A percentile compares a stretch with the other conserved stretches of the same genome.
Conservation (phyloP, 768 basidiomycete species). For the Hypholoma sublateritium region DNA sequence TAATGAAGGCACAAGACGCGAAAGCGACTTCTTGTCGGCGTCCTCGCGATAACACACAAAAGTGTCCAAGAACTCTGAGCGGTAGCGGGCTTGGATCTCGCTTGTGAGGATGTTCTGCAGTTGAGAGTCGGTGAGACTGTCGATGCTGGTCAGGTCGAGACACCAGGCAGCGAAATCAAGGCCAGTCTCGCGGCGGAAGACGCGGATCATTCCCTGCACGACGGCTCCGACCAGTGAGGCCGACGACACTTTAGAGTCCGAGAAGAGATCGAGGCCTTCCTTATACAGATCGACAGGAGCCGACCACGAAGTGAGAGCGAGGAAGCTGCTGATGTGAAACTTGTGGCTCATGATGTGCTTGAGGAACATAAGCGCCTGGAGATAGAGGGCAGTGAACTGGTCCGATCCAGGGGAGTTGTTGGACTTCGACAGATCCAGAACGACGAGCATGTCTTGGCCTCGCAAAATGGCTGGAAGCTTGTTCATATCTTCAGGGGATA, state of each 20-base stretch:
- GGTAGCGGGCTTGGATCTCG: conserved; percentile 20
- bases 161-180: conserved; percentile 25
- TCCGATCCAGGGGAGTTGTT: conserved; percentile 17
- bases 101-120: conserved; percentile 11
- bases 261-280: conserved; percentile 22
- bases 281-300: conserved; percentile 22
- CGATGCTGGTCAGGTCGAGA: conserved; percentile 21
- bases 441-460: conserved; percentile 20
- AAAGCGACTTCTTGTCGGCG: conserved; percentile 14
- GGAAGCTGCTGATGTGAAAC: conserved; percentile 16
- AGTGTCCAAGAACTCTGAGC: conserved; percentile 14
- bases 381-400: conserved; percentile 16
- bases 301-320: conserved; percentile 23
- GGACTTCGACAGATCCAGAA: conserved; percentile 21
- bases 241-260: conserved; percentile 15
- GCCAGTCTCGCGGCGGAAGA: conserved; percentile 28
- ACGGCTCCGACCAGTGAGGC: conserved; percentile 22
- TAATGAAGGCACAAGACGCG: conserved; percentile 25
- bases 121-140: conserved; percentile 4
- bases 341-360: conserved; percentile 19
- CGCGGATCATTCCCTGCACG: conserved; percentile 29
- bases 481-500: conserved; percentile 8
- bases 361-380: conserved; percentile 21
- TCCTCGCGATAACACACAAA: conserved; percentile 23
- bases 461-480: conserved; percentile 14